Base-by-base conservation (phyloP, 2,329 filamentous ascomycete species). In the Colletotrichum viniferum region DNA sequence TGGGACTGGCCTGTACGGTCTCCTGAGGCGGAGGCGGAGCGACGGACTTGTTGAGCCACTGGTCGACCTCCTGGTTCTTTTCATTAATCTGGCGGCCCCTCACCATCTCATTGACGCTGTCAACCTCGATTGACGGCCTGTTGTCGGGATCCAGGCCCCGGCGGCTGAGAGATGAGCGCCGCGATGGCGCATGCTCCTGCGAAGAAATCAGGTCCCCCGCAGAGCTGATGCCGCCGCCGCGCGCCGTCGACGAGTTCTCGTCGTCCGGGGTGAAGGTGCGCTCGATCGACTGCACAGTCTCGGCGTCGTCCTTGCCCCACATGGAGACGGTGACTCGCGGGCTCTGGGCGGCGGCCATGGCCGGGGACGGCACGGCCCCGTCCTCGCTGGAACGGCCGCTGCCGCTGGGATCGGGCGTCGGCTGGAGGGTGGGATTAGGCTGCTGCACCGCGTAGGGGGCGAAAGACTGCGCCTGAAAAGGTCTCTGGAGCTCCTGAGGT, bases 321-420 rank as follows among this genome's bases (percentile, higher is more conserved):
- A 90, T 83, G 2, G 90, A 92, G 63, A 92, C 88, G 7, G 87
- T 90, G 24, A 92, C 88, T 32, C 86, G 86, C 8, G 90, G 90
- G 79, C 90, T 91, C 74, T 86, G 87, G 24, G 83, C 81, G 36
- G 84, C 81, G 86, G 89, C 89, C 69, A 83, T 79, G 65, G 84
- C 79, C 10, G 84, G 79, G 60, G 82, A 81, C 4, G 85, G 83
- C 5, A 82, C 85, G 43, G 86, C 78, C 56, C 85, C 85, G 79
- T 89, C 89, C 79, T 90, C 88, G 74, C 88, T 89, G 5, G 90
- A 89, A 69, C 83, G 85, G 63, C 86, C 86, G 77, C 86, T 90
- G 74, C 84, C 87, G 78, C 86, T 88, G 21, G 87, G 87, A 63
- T 87, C 86, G 6, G 88, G 88, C 2, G 89, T 90, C 48, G 88